A percentile compares a stretch with the other conserved stretches of the same genome.
phyloP scores from a whole-genome alignment of 1,139 yeast species.

The Zhuliangozyma blackwelliae region DNA sequence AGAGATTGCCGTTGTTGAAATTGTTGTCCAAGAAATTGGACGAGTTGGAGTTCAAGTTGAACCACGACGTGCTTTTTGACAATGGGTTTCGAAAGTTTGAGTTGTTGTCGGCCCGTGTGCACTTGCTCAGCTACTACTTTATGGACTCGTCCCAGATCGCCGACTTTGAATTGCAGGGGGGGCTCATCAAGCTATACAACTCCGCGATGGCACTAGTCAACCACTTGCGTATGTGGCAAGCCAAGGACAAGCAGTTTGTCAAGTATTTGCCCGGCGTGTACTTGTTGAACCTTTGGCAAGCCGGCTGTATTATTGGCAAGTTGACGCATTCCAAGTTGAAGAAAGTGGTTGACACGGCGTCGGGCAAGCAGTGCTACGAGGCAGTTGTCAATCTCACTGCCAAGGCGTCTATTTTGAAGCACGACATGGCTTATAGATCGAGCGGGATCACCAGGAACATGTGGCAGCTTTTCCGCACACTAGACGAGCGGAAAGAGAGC shows the following conservation, averaged over 20 bases:
- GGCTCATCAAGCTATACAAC: slow-evolving; percentile 72
- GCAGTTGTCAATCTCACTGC: slow-evolving; percentile 67
- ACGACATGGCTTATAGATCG: slow-evolving; percentile 89
- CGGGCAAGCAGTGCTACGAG: slow-evolving; percentile 70
- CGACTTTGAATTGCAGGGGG: slow-evolving; percentile 63
- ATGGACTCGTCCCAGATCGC: slow-evolving; percentile 58
- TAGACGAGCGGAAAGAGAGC: slow-evolving; percentile 41
- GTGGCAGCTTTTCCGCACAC: slow-evolving; percentile 77
- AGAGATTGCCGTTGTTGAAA: slow-evolving; percentile 68
- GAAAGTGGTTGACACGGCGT: slow-evolving; percentile 58
- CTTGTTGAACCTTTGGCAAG: slow-evolving; percentile 83
- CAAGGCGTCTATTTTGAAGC: slow-evolving; percentile 79
- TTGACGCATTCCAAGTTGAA: slow-evolving; percentile 72
- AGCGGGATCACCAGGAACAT: slow-evolving; percentile 91
- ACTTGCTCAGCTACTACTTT: slow-evolving; percentile 75
- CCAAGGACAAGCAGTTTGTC: slow-evolving; percentile 58
- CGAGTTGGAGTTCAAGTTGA: slow-evolving; percentile 59
- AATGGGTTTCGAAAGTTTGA: slow-evolving; percentile 71
- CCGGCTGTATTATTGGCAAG: slow-evolving; percentile 79
- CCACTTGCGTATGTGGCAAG: slow-evolving; percentile 62
- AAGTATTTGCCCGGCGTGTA: slow-evolving; percentile 81
- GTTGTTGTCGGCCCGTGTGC: slow-evolving; percentile 69
- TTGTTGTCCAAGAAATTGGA: slow-evolving; percentile 68
- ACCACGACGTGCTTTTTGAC: slow-evolving; percentile 21
- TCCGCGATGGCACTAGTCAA: slow-evolving; percentile 68